Percentiles rank a stretch among this genome's conserved stretches.
These are phyloP conservation scores for Keithomyces neogunnii DNA, from an alignment of 2,329 filamentous ascomycete species.

Conservation along the genomic window DNA sequence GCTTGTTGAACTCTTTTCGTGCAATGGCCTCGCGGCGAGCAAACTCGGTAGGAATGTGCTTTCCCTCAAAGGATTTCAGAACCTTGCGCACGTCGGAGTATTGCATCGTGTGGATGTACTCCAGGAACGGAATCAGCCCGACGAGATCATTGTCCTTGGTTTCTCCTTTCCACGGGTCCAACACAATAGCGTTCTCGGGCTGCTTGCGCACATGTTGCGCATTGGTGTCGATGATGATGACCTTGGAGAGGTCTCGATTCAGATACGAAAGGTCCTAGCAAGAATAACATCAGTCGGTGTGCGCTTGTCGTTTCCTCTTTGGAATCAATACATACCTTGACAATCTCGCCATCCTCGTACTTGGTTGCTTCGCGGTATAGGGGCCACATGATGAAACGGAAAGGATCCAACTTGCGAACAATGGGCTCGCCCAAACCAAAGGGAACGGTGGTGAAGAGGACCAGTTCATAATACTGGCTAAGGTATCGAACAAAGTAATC, in stretches of 20 bases:
- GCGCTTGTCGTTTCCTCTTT: not conserved
- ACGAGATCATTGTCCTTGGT: conserved; percentile 79
- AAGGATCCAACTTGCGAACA: conserved; percentile 89
- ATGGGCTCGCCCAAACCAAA: conserved; percentile 79
- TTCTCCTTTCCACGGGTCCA: conserved; percentile 85
- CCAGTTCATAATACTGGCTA: conserved; percentile 95
- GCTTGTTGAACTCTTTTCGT: conserved; percentile 74
- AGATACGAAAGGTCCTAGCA: conserved; percentile 87
- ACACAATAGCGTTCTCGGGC: conserved; percentile 90
- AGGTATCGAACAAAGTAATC: conserved; percentile 98
- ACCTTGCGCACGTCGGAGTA: conserved; percentile 80
- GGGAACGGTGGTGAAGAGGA: conserved; percentile 87
- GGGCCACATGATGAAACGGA: conserved; percentile 90
- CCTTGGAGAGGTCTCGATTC: conserved; percentile 91
- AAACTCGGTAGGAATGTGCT: conserved; percentile 84
- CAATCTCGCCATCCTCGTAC: conserved; percentile 90
- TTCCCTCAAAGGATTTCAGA: conserved; percentile 80
- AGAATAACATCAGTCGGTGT: no score
- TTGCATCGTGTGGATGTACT: conserved; percentile 93
- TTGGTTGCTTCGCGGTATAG: conserved; percentile 94
- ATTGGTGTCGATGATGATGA: conserved; percentile 88
- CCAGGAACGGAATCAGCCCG: conserved; percentile 86
- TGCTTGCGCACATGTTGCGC: conserved; percentile 74
- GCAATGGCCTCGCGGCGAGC: conserved; percentile 78
- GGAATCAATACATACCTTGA: conserved; percentile 59